Conservation (phyloP, 2,329 filamentous ascomycete species). For the Botrytis squamosa region DNA sequence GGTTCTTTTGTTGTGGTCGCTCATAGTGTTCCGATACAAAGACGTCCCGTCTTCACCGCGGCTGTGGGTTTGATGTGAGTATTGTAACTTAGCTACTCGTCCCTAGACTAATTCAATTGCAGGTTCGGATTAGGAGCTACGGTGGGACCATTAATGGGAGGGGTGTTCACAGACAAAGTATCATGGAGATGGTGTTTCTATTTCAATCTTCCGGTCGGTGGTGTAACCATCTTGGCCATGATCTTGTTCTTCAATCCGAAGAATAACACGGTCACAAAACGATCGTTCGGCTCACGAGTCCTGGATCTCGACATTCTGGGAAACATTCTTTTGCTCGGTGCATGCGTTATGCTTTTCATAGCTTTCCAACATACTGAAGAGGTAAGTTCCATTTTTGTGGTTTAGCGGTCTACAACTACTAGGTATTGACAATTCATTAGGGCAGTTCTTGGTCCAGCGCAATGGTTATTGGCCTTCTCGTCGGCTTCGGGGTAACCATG, state of each 20-base stretch:
- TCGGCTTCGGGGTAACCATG: conserved; percentile 31
- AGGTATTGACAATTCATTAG: conserved; percentile 12
- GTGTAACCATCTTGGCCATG: conserved; percentile 21
- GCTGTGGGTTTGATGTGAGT: conserved; percentile 55
- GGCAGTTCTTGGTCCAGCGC: conserved; percentile 33
- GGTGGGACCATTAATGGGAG: conserved; percentile 51
- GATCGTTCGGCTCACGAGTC: conserved; percentile 21
- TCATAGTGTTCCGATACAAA: conserved; percentile 59
- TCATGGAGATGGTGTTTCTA: conserved; percentile 44
- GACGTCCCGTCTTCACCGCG: conserved; percentile 60
- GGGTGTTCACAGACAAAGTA: conserved; percentile 9
- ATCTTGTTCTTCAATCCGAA: conserved; percentile 1
- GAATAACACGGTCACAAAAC: neutral
- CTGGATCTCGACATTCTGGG: conserved; percentile 47
- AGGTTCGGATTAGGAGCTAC: conserved; percentile 57
- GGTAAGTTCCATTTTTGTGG: neutral
- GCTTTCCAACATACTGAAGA: conserved; percentile 48
- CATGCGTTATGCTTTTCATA: conserved; percentile 42
- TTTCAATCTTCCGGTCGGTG: conserved; percentile 54
- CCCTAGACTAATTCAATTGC: neutral
- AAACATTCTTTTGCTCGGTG: conserved; percentile 45
- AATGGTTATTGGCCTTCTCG: conserved; percentile 40
- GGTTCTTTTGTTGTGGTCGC: conserved; percentile 48
- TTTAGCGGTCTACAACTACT: neutral
- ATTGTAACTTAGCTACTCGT: too few species aligned